Percentiles rank a stretch among this genome's conserved stretches.
These are phyloP conservation scores for Simplicillium aogashimaense DNA, from an alignment of 2,329 filamentous ascomycete genomes.

Conservation along the genomic window DNA sequence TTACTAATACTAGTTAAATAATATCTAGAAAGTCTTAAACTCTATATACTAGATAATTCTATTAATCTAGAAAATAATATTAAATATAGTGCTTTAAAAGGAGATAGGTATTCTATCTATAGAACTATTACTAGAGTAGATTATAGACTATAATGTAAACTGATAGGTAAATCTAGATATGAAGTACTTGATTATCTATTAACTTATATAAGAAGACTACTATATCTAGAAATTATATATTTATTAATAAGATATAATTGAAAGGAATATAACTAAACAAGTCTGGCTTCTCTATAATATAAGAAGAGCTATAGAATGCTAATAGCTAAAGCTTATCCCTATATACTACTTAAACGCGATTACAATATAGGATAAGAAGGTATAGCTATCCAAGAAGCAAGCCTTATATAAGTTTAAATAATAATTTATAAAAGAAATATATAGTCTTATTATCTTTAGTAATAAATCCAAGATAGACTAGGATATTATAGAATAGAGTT, in stretches of 20 bases:
- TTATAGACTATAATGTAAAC: neutral
- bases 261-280: neutral
- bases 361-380: neutral
- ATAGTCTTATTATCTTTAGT: neutral
- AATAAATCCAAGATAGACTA: neutral
- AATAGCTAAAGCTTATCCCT: neutral
- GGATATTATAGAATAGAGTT: neutral
- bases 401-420: neutral
- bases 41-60: constrained; percentile 1
- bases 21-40: constrained; percentile 5
- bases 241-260: too few species aligned
- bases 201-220: neutral
- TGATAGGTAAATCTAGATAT: constrained; percentile 1
- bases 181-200: neutral
- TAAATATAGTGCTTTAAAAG: constrained; percentile 3
- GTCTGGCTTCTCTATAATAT: neutral
- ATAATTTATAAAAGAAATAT: neutral
- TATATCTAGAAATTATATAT: neutral
- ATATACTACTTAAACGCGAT: neutral
- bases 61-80: constrained; percentile 6
- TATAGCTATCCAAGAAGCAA: neutral
- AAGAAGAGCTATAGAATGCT: too few species aligned
- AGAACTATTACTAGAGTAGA: constrained; percentile 2
- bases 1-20: constrained; percentile 1
- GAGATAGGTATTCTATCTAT: constrained; percentile 6